Evolutionary conservation across 176 grass and related monocot species (phyloP).

Genomic region (Bolboschoenus planiculmis): DNA sequence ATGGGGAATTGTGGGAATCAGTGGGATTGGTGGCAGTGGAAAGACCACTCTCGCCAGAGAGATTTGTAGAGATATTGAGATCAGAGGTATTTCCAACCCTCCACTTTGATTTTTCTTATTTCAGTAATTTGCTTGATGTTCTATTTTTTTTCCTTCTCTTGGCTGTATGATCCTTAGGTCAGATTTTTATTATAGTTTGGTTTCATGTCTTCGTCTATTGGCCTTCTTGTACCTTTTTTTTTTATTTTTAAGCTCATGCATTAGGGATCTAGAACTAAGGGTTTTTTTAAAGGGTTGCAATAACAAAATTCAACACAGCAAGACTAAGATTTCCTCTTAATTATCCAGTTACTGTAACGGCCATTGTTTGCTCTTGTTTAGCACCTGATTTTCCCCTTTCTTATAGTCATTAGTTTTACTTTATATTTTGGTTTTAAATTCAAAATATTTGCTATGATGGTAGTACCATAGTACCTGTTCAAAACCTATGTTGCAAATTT

Average conservation of each 20-base stretch:
- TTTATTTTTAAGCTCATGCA: background rate
- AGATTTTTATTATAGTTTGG: background rate
- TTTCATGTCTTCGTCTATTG: background rate
- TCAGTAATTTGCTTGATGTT: background rate
- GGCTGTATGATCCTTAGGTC: background rate
- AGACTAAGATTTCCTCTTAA: background rate
- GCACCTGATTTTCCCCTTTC: background rate
- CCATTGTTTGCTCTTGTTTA: background rate
- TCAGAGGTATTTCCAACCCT: conserved; percentile 50
- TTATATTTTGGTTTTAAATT: background rate
- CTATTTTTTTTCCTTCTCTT: background rate
- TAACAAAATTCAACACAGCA: background rate
- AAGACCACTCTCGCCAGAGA: conserved; percentile 97
- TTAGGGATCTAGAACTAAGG: background rate
- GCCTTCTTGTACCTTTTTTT: background rate
- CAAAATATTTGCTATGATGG: background rate
- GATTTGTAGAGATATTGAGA: conserved; percentile 65
- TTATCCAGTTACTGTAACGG: background rate
- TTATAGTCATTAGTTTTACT: background rate
- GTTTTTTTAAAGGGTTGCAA: background rate
- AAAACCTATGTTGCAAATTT: background rate
- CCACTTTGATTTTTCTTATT: background rate
- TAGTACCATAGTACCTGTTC: background rate
- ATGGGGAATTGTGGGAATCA: conserved; percentile 72
- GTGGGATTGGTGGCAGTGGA: conserved; percentile 91